phyloP scores from a whole-genome alignment of 2,329 filamentous ascomycete genomes.

The Microsporum audouinii region DNA sequence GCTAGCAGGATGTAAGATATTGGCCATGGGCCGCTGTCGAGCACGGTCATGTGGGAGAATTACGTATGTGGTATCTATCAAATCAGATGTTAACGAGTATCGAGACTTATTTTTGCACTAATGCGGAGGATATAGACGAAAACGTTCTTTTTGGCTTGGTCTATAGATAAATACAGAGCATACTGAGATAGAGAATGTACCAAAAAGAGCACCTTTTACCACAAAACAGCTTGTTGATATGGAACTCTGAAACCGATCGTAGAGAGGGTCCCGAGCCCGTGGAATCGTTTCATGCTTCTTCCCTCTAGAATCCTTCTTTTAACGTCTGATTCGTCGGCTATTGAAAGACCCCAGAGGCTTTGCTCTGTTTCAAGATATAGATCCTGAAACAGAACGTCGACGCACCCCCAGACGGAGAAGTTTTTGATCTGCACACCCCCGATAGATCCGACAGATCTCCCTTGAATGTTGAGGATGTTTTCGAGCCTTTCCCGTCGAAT shows the following conservation, averaged over 20 bases:
- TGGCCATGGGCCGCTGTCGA: background rate
- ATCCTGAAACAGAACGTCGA: conserved; percentile 1
- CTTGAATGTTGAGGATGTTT: background rate
- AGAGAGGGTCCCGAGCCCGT: background rate
- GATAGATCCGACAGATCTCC: background rate
- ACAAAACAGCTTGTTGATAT: background rate
- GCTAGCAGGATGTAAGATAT: background rate
- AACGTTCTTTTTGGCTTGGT: background rate
- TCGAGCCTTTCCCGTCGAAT: background rate
- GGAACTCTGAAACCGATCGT: background rate
- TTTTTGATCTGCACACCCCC: background rate
- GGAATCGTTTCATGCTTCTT: background rate
- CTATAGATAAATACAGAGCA: background rate
- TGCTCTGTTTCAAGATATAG: background rate
- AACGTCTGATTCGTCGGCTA: background rate
- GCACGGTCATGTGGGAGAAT: background rate
- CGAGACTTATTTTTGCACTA: background rate
- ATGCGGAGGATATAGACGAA: background rate
- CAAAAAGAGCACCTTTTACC: background rate
- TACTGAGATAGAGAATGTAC: background rate
- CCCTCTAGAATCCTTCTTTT: background rate
- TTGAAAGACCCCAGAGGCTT: background rate
- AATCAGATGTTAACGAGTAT: background rate
- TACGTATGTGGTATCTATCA: background rate
- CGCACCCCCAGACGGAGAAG: background rate